Evolutionary conservation across 2,329 filamentous ascomycete genomes (phyloP).

Genomic region (Alternaria sp.): DNA sequence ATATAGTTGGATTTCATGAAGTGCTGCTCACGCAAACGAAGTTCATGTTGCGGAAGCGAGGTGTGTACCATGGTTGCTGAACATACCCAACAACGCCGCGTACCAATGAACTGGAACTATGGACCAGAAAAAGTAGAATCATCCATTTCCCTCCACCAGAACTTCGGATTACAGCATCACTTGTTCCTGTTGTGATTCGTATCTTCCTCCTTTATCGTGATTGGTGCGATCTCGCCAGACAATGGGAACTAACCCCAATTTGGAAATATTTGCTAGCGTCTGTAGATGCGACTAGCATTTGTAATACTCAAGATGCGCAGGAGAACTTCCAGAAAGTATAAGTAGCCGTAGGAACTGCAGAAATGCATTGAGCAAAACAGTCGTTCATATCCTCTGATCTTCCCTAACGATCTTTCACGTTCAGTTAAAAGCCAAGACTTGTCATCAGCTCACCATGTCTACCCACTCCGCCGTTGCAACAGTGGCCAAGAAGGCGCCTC

Average conservation of each 20-base stretch:
- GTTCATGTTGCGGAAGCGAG: not conserved
- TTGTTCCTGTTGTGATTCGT: not conserved
- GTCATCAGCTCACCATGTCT: conserved; percentile 18
- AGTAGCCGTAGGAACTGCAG: not conserved
- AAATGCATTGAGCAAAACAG: not conserved
- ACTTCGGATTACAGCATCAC: not conserved
- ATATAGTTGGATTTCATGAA: not conserved
- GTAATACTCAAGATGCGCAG: not conserved
- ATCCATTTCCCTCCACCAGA: not conserved
- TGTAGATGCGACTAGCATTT: not conserved
- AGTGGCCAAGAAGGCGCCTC: conserved; percentile 44
- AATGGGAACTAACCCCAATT: not conserved
- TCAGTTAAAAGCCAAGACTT: not conserved
- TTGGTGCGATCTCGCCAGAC: not conserved
- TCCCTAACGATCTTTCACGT: not conserved
- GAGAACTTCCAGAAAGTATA: not conserved
- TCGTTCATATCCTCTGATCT: not conserved
- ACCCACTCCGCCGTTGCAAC: conserved; percentile 53
- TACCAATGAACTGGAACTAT: not conserved
- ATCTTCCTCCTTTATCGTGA: not conserved
- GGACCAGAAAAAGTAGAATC: not conserved
- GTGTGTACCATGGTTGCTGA: not conserved
- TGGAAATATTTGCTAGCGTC: conserved; percentile 13
- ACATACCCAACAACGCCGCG: not conserved
- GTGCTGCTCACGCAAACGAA: not conserved